Conservation (phyloP, 352 stramenopile genomes). For the Globisporangium iwayamae region DNA sequence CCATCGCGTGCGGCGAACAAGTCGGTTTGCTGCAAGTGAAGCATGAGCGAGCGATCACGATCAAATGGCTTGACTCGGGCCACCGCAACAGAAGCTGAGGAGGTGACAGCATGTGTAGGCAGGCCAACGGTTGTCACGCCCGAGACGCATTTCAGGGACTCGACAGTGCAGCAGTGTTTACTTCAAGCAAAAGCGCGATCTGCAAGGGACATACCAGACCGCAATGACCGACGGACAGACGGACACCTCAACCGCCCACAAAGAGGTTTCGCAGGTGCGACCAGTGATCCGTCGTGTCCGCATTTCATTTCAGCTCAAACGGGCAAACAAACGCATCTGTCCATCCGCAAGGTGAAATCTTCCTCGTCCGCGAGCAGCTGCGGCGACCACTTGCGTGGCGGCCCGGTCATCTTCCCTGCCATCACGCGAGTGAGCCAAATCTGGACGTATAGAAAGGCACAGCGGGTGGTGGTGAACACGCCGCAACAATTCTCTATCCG, state of each 20-base stretch:
- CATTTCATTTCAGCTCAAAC: neutral
- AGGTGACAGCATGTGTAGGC: too few species aligned
- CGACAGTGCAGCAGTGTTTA: neutral
- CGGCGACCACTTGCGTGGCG: neutral
- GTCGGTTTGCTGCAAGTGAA: too few species aligned
- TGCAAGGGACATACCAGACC: too few species aligned
- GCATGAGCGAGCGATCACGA: too few species aligned
- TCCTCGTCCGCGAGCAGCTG: neutral
- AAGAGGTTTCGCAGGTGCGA: neutral
- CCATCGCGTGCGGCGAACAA: too few species aligned
- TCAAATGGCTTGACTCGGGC: too few species aligned
- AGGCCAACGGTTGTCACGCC: neutral
- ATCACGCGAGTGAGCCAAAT: neutral
- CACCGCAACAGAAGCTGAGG: too few species aligned
- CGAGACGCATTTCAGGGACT: neutral
- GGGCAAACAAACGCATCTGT: neutral
- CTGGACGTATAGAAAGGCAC: neutral
- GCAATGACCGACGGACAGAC: neutral
- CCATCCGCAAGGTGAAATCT: neutral
- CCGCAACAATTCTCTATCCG: neutral
- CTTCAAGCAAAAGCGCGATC: too few species aligned
- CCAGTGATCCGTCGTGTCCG: neutral
- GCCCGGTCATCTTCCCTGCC: neutral
- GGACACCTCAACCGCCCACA: too few species aligned
- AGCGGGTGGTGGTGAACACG: neutral